Conservation (phyloP, 2,329 filamentous ascomycete genomes). For the Fusarium mundagurra region DNA sequence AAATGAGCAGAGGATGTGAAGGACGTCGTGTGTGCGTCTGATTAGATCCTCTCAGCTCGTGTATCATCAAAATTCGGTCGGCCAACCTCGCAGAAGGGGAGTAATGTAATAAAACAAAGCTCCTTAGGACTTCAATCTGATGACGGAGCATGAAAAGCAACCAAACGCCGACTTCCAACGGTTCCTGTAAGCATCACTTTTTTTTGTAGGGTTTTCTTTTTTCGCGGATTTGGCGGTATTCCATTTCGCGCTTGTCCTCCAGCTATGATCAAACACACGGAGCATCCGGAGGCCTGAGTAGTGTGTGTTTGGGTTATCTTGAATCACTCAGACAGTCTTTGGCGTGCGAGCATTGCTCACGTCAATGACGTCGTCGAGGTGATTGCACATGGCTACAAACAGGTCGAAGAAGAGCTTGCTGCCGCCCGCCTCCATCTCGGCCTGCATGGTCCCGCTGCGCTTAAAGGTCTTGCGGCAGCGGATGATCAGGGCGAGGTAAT, state of each 20-base stretch:
- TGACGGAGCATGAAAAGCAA: conserved; percentile 55
- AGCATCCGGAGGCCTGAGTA: conserved; percentile 37
- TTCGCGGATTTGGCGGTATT: conserved; percentile 37
- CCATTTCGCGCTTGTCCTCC: conserved; percentile 37
- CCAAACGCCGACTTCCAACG: conserved; percentile 43
- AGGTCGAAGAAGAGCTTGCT: conserved; percentile 96
- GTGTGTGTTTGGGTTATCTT: conserved; percentile 17
- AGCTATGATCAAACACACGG: conserved; percentile 34
- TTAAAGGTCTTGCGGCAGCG: conserved; percentile 97
- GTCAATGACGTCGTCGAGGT: conserved; percentile 95
- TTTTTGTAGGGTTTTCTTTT: conserved; percentile 37
- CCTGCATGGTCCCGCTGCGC: conserved; percentile 97
- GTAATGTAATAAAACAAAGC: conserved; percentile 51
- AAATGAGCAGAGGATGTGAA: conserved; percentile 46
- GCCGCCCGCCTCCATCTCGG: conserved; percentile 94
- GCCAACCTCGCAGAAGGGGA: conserved; percentile 65
- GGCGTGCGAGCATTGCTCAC: conserved; percentile 75
- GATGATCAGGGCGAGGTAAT: conserved; percentile 97
- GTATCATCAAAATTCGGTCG: conserved; percentile 56
- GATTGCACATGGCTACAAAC: conserved; percentile 98
- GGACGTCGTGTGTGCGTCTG: conserved; percentile 34
- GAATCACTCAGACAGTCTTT: conserved; percentile 61
- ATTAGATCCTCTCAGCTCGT: conserved; percentile 54
- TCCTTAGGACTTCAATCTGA: conserved; percentile 63
- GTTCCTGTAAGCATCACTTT: conserved; percentile 35